Evolutionary conservation across 2,329 filamentous ascomycete species (phyloP).

Genomic region (Purpureocillium takamizusanense): DNA sequence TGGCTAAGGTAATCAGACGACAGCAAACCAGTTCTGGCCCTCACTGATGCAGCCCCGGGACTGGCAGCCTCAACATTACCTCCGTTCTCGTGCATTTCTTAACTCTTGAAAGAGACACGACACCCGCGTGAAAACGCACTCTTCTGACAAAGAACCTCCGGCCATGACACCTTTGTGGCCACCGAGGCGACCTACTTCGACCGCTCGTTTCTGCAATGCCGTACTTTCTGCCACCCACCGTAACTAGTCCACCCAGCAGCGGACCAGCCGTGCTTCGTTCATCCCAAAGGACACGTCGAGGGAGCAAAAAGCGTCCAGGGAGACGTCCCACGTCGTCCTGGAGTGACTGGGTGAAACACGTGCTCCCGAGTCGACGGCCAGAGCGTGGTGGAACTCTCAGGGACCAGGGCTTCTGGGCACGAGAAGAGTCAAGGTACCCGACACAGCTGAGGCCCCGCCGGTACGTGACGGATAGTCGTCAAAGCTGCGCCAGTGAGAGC

Average conservation of each 20-base stretch:
- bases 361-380: slow-evolving; percentile 38
- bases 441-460: slow-evolving; percentile 2
- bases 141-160: no score
- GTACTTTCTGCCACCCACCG: slow-evolving; percentile 11
- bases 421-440: slow-evolving; percentile 6
- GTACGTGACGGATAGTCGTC: slow-evolving; percentile 7
- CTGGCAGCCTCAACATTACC: no score
- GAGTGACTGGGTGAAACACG: slow-evolving; percentile 30
- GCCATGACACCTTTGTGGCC: neutral
- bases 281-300: no score
- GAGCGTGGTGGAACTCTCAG: slow-evolving; percentile 42
- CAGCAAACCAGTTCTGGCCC: no score
- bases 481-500: slow-evolving; percentile 10
- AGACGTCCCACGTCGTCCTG: slow-evolving; percentile 16
- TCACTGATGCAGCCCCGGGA: no score
- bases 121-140: no score
- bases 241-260: slow-evolving; percentile 8
- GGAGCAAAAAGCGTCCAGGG: neutral
- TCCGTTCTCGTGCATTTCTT: no score
- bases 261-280: neutral
- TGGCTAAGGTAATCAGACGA: no score
- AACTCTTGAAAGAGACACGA: no score
- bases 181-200: neutral
- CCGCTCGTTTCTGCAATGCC: slow-evolving; percentile 9
- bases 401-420: slow-evolving; percentile 18